Evolutionary conservation across 2,329 filamentous ascomycete genomes (phyloP), one percentile per base, ranked within the genome.

Genomic region (Geosmithia flava): DNA sequence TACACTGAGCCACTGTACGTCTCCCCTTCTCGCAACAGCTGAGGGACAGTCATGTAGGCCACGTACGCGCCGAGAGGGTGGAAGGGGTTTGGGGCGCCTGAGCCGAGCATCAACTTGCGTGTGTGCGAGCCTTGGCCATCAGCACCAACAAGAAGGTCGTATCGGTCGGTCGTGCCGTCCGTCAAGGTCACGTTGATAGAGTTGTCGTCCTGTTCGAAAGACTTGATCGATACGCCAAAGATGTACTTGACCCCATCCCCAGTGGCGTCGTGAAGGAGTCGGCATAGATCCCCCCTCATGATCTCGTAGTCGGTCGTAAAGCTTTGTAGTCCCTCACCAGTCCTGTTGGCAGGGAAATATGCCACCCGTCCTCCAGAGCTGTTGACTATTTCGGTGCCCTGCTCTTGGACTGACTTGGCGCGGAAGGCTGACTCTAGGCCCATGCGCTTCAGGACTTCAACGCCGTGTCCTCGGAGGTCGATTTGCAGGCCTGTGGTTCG

Each of bases 261-360:
- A 17, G 61, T 65, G 13, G 55, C 60, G 1, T 74, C 64, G 54
- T 72, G 72, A 2, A 80, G 54, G 2, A 80, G 61, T 3, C 62
- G 57, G 0, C 69, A 65, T n/a, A 81, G 55, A 48, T 79, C 74
- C 1, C 72, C 74, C 2, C 76, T 64, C 66, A 80, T 72, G 46
- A 81, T 74, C 59, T 81, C 77, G 51, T 67, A 78, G 50, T 80
- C 76, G 48, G 67, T 69, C 1, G 72, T 76, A 29, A 76, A 56
- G 3, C 56, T 58, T 52, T 74, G 69, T 23, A 53, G 53, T 1
- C 69, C 68, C 47, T 65, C 56, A 15, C 68, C 71, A 0, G 66
- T 59, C 33, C 57, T 58, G 50, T 68, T 71, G 40, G 60, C 60
- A 29, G 56, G 59, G 37, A 76, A 62, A 3, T 57, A 60, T 2